A percentile compares a stretch with the other conserved stretches of the same genome.
These are phyloP conservation scores for Solanum dulcamara DNA, from an alignment of 257 asterid species.

Conservation along the genomic window DNA sequence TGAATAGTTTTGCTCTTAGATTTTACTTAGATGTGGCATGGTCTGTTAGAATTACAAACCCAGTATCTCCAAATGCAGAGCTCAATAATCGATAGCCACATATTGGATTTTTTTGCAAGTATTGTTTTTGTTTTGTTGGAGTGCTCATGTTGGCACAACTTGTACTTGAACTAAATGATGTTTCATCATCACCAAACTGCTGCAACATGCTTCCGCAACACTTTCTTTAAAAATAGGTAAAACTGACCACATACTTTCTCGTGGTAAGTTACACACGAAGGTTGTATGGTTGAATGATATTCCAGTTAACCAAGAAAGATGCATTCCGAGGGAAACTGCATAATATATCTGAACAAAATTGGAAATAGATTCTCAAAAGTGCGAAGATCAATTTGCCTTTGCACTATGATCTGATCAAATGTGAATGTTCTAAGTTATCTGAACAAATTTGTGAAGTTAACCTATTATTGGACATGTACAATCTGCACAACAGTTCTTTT, in stretches of 20 bases:
- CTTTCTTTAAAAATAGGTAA: not conserved
- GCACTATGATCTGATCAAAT: not conserved
- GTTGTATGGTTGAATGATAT: not conserved
- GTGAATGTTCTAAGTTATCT: not conserved
- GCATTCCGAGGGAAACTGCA: not conserved
- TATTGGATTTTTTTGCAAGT: not conserved
- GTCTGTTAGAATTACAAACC: conserved; percentile 21
- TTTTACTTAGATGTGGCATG: not conserved
- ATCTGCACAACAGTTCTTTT: not conserved
- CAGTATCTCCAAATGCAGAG: conserved; percentile 4
- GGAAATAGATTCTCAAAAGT: not conserved
- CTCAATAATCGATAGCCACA: not conserved
- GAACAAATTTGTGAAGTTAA: not conserved
- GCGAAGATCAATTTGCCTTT: not conserved
- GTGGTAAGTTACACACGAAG: not conserved
- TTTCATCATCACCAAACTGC: not conserved
- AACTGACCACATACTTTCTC: not conserved
- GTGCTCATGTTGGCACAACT: not conserved
- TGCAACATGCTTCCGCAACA: not conserved
- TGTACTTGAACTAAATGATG: not conserved
- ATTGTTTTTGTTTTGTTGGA: not conserved
- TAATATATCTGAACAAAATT: no score
- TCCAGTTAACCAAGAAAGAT: not conserved
- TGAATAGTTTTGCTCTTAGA: not conserved
- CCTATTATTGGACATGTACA: not conserved